Percentiles rank a stretch among this genome's conserved stretches.
phyloP scores from a whole-genome alignment of 345 rosid species.

The Anastatica hierochuntica region DNA sequence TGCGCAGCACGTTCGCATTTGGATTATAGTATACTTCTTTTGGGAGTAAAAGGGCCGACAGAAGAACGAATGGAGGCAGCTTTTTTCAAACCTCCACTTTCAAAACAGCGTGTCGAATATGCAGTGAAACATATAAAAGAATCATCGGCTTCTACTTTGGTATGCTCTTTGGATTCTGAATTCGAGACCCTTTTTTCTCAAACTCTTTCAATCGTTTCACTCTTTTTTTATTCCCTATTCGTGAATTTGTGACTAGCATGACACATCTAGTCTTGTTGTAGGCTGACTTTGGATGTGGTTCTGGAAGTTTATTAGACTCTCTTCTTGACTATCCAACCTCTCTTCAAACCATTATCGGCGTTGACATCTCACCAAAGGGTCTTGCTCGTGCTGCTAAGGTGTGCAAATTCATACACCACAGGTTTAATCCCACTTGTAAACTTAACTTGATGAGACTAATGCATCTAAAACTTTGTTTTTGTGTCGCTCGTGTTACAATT shows the following conservation, averaged over 20 bases:
- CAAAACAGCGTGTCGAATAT: constrained; percentile 90
- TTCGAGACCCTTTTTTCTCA: no score
- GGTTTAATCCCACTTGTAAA: no score
- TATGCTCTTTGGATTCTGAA: constrained; percentile 22
- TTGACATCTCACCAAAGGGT: constrained; percentile 72
- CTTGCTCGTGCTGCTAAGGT: constrained; percentile 95
- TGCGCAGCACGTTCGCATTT: constrained; percentile 37
- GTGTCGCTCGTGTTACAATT: no score
- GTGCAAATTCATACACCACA: neutral
- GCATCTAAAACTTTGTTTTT: no score
- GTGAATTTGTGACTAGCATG: no score
- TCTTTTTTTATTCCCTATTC: neutral
- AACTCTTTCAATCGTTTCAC: neutral
- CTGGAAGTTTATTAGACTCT: constrained; percentile 85
- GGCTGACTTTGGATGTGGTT: constrained; percentile 94
- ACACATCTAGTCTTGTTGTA: constrained; percentile 18
- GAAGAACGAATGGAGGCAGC: constrained; percentile 97
- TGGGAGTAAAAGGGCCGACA: constrained; percentile 59
- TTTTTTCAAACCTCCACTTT: constrained; percentile 86
- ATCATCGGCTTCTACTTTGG: constrained; percentile 67
- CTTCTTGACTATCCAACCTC: constrained; percentile 65
- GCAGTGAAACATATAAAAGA: constrained; percentile 68
- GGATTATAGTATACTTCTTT: constrained; percentile 41
- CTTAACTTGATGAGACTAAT: neutral
- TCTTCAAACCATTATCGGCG: constrained; percentile 61